Evolutionary conservation across 176 grass and related monocot species (phyloP).

Genomic region (Dendrocalamus sinicus): DNA sequence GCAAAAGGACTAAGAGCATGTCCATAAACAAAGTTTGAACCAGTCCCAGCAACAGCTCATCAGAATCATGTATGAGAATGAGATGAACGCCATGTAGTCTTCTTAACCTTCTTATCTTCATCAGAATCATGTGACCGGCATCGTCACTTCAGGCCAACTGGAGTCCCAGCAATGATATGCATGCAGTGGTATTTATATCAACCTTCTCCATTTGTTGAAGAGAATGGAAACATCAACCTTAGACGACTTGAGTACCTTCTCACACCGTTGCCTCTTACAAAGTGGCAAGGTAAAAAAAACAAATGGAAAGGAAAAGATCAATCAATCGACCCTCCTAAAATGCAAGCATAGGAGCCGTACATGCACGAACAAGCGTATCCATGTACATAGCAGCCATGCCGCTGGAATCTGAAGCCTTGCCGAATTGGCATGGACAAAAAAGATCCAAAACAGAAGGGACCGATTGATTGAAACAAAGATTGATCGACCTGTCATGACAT

Average conservation of each 20-base stretch:
- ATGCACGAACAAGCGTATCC: background rate
- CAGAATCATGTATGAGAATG: background rate
- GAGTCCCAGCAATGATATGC: conserved; percentile 2
- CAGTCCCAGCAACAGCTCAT: background rate
- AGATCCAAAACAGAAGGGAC: conserved; percentile 44
- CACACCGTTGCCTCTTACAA: conserved; percentile 17
- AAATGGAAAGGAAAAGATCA: conserved; percentile 30
- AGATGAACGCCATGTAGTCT: background rate
- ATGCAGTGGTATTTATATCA: background rate
- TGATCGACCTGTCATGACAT: background rate
- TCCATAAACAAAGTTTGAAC: background rate
- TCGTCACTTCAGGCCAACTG: background rate
- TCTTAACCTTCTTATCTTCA: background rate
- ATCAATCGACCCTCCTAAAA: conserved; percentile 43
- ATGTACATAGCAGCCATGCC: conserved; percentile 19
- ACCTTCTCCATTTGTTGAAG: conserved; percentile 29
- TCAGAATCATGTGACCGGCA: background rate
- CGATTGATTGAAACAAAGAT: conserved; percentile 23
- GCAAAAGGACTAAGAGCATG: background rate
- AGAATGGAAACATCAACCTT: background rate
- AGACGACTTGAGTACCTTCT: conserved; percentile 9
- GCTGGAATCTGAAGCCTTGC: conserved; percentile 30
- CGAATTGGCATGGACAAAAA: conserved; percentile 32
- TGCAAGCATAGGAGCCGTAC: conserved; percentile 1
- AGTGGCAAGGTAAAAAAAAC: conserved; percentile 39